These are phyloP conservation scores for Fusarium paranaense DNA, from an alignment of 2,329 filamentous ascomycete species.

Conservation along the genomic window DNA sequence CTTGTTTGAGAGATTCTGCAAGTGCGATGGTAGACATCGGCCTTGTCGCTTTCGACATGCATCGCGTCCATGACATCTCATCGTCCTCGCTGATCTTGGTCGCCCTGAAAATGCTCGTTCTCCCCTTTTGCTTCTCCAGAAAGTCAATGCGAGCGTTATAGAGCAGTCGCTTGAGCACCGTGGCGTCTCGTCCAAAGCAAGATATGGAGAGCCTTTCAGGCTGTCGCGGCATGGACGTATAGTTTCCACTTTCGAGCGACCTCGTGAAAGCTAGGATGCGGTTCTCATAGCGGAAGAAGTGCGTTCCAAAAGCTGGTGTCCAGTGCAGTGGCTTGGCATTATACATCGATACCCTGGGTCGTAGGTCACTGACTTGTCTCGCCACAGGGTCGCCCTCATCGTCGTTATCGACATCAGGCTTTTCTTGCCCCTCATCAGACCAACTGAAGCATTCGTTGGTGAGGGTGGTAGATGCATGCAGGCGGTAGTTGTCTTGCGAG, in stretches of 20 bases:
- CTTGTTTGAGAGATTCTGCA: constrained; percentile 21
- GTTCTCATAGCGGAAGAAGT: constrained; percentile 25
- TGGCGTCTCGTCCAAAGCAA: constrained; percentile 21
- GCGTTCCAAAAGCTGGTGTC: constrained; percentile 25
- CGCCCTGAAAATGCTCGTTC: constrained; percentile 23
- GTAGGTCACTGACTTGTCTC: not conserved
- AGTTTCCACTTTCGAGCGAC: not conserved
- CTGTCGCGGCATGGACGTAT: not conserved
- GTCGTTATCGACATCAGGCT: not conserved
- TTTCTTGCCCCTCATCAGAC: not conserved
- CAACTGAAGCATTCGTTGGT: not conserved
- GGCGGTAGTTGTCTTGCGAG: not conserved
- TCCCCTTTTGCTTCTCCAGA: constrained; percentile 22
- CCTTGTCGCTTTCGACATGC: constrained; percentile 30
- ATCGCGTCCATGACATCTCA: constrained; percentile 19
- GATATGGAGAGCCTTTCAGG: constrained; percentile 15
- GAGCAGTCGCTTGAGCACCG: constrained; percentile 23
- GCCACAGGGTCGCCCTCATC: not conserved
- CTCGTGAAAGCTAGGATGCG: constrained; percentile 19
- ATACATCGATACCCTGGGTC: not conserved
- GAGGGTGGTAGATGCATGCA: not conserved
- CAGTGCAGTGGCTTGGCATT: constrained; percentile 24
- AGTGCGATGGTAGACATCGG: constrained; percentile 35
- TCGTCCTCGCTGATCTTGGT: not conserved
- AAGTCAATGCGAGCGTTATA: constrained; percentile 24